A percentile compares a stretch with the other conserved stretches of the same genome.
phyloP scores from a whole-genome alignment of 192 early-diverging fungal genomes.

The Coemansia javaensis region DNA sequence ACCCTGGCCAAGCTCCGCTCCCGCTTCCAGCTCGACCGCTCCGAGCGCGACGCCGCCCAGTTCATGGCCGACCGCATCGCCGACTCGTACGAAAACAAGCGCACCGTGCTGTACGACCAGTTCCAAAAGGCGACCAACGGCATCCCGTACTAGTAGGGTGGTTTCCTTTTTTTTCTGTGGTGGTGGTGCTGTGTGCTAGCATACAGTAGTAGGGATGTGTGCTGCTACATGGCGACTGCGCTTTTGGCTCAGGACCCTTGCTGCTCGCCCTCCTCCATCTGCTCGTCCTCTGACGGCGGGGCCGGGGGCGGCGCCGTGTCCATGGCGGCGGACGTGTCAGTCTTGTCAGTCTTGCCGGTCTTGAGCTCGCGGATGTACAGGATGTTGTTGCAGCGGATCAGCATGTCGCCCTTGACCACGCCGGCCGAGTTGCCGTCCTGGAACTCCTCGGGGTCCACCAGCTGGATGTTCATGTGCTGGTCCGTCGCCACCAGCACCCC shows the following conservation, averaged over 20 bases:
- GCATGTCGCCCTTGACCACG: slow-evolving; percentile 78
- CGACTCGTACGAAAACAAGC: slow-evolving; percentile 89
- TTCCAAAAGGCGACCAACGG: slow-evolving; percentile 83
- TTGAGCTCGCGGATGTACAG: slow-evolving; percentile 70
- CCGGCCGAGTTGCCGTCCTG: slow-evolving; percentile 87
- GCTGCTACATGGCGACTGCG: no score
- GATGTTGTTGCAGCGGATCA: slow-evolving; percentile 89
- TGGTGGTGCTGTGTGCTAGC: no score
- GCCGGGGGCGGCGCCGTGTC: not conserved
- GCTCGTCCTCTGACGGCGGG: slow-evolving; percentile 30
- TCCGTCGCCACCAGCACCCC: slow-evolving; percentile 85
- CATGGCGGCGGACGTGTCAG: not conserved
- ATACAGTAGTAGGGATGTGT: not conserved
- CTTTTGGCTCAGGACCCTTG: slow-evolving; percentile 10
- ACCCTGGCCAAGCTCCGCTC: slow-evolving; percentile 79
- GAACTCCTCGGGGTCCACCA: slow-evolving; percentile 92
- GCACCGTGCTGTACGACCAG: slow-evolving; percentile 76
- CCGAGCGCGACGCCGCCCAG: slow-evolving; percentile 87
- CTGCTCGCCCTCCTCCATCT: slow-evolving; percentile 49
- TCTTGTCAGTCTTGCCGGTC: no score
- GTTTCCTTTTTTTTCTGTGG: not conserved
- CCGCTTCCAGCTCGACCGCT: slow-evolving; percentile 85
- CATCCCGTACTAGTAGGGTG: slow-evolving; percentile 47
- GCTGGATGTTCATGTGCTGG: slow-evolving; percentile 97
- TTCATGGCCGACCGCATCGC: slow-evolving; percentile 89